Percentiles rank a stretch among this genome's conserved stretches.
Evolutionary conservation across 306 rosid species (phyloP).

Genomic region (Boehmeria nivea): DNA sequence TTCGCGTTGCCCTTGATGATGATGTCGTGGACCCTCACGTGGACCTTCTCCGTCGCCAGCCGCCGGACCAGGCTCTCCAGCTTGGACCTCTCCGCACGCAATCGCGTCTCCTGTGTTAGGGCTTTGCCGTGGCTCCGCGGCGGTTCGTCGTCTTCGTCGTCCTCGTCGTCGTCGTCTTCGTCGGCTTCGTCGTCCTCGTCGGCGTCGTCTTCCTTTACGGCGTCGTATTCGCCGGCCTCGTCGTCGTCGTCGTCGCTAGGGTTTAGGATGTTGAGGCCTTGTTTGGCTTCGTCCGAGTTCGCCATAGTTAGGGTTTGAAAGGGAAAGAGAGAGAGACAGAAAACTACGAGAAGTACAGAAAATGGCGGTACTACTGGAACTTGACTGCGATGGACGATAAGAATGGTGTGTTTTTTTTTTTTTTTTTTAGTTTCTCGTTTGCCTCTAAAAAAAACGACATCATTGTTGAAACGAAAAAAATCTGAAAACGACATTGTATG

Average conservation of each 20-base stretch:
- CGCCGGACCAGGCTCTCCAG: slow-evolving; percentile 50
- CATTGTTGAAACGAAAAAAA: no score
- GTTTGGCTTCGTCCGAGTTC: slow-evolving; percentile 28
- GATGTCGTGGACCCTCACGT: slow-evolving; percentile 80
- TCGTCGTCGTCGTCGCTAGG: slow-evolving; percentile 35
- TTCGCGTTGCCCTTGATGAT: slow-evolving; percentile 70
- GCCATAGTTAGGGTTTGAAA: slow-evolving; percentile 34
- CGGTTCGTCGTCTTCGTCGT: slow-evolving; percentile 24
- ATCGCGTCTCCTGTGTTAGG: slow-evolving; percentile 30
- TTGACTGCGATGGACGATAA: no score
- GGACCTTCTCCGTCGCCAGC: slow-evolving; percentile 54
- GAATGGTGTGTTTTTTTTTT: background rate
- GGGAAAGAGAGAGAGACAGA: no score
- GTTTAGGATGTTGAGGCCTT: slow-evolving; percentile 27
- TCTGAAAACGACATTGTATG: background rate
- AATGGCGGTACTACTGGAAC: slow-evolving; percentile 11
- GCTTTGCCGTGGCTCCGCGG: slow-evolving; percentile 15
- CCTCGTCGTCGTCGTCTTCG: slow-evolving; percentile 24
- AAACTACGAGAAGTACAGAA: background rate
- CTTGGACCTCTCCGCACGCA: slow-evolving; percentile 46
- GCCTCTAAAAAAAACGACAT: no score
- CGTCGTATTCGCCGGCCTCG: slow-evolving; percentile 21
- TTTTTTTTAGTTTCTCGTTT: no score
- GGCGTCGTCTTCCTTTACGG: slow-evolving; percentile 18
- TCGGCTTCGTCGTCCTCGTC: slow-evolving; percentile 29